Evolutionary conservation across 495 filamentous ascomycete genomes (phyloP).

Genomic region (Trypethelium eluteriae): DNA sequence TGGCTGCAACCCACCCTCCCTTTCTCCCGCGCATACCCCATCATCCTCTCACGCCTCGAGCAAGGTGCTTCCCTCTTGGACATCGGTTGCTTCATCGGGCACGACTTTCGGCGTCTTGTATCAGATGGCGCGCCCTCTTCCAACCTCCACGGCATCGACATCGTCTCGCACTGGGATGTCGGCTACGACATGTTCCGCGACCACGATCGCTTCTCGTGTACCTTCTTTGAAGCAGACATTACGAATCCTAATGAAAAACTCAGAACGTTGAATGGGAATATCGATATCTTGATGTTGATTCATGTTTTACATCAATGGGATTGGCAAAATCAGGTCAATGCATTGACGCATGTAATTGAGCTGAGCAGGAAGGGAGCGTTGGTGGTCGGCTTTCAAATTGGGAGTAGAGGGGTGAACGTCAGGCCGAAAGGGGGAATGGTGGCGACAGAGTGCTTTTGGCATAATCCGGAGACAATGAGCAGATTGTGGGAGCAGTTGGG

Average conservation of each 20-base stretch:
- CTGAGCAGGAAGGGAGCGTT: constrained; percentile 15
- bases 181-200: constrained; percentile 37
- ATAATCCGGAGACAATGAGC: constrained; percentile 6
- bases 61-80: constrained; percentile 30
- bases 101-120: constrained; percentile 32
- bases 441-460: constrained; percentile 2
- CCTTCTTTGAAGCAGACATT: constrained; percentile 28
- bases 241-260: constrained; percentile 14
- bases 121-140: constrained; percentile 29
- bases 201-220: constrained; percentile 19
- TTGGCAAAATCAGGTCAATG: constrained; percentile 30
- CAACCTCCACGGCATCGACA: constrained; percentile 31
- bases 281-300: constrained; percentile 27
- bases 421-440: too few species aligned
- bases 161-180: constrained; percentile 25
- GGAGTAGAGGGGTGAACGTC: constrained; percentile 8
- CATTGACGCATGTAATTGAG: neutral
- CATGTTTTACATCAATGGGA: constrained; percentile 37
- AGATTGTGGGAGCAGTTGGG: constrained; percentile 14
- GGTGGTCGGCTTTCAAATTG: constrained; percentile 21
- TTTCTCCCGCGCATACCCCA: constrained; percentile 9
- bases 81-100: constrained; percentile 36
- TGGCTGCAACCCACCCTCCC: constrained; percentile 15
- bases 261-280: constrained; percentile 20
- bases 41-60: constrained; percentile 21